Base-by-base conservation (phyloP, 2,329 filamentous ascomycete species). In the Fusarium goolgardi region DNA sequence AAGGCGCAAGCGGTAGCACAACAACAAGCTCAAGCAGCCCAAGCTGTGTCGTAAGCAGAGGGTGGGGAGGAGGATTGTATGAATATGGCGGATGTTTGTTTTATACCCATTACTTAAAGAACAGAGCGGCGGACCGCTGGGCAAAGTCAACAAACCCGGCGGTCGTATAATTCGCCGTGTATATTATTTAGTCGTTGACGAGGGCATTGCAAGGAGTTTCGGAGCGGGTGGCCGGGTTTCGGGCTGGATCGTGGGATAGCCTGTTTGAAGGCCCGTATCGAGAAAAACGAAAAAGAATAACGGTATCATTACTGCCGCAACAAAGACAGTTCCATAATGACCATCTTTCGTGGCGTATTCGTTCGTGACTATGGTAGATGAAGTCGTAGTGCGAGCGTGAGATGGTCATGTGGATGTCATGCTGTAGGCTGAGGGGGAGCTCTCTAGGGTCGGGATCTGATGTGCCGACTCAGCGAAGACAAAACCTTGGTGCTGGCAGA, bases 121-220 rank as follows among this genome's bases (percentile, higher is more conserved):
- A 59, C 53, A 46, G 58, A 55, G 52, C 50, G 50, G 59, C 50
- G 47, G 50, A 47, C 45, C 59, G 65, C 59, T 62, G 59, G 53
- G 44, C 31, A 57, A 31, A 55, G 41, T 58, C 41, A 55, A 59
- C 12, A 29, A 45, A 43, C 25, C 51, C 53, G 47, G 39, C 21
- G 53, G 44, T 15, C 46, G 35, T 29, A 39, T 31, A 43, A 50
- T 32, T 37, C 34, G 45, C 67, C 55, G 50, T 73, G 69, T 72
- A 63, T 61, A 73, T 61, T 73, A 73, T 73, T 73, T 56, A 65
- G 57, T 71, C 69, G 69, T 69, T 73, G 69, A 65, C 65, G 52
- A 63, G 67, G 73, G 67, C 75, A 77, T 78, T 78, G 78, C 78
- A 72, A 59, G 78, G 78, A 79, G 78, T 79, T 77, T 72, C n/a